Base-by-base conservation (phyloP, 2,329 filamentous ascomycete genomes). In the Epichloe bromicola region DNA sequence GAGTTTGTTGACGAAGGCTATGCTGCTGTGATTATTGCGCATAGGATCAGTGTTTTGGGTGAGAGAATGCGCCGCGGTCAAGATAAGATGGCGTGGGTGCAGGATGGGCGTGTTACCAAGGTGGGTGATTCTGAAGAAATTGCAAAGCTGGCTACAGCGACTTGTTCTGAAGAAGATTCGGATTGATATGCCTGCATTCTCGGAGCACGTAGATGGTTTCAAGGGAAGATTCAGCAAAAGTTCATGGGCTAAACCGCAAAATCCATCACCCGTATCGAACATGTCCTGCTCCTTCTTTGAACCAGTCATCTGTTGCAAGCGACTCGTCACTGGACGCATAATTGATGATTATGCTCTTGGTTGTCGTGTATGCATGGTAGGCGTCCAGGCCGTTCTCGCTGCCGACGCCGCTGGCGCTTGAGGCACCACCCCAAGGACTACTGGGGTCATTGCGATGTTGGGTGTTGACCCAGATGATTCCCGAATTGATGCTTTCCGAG, bases 371-470 rank as follows among this genome's bases (percentile, higher is more conserved):
- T 1, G 74, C 73, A 47, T 76, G 69, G 57, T 78, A 82, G 0
- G 80, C 78, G 59, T 84, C 83, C 0, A 81, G 57, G 0, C 84
- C 84, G 59, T 88, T 87, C 69, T 88, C 85, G 54, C 82, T 86
- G 1, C 83, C 84, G 0, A 87, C 74, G 1, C 84, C 84, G 56
- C 79, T 82, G 1, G 76, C 73, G 37, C 69, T 70, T 57, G 80
- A 80, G 33, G 77, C 70, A 1, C 83, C 80, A 26, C 83, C 84
- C 83, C 83, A 84, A 1, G 84, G 80, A 53, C 81, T 82, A 57
- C 81, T 82, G 0, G 83, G 83, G 56, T 86, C 83, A 57, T 86
- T 87, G 36, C 83, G 74, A 61, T 87, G 83, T 63, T 87, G 83
- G 1, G 74, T 87, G 51, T 74, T 73, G 40, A 75, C 69, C 72